These are phyloP conservation scores for Populus alba DNA, from an alignment of 345 rosid species.

Conservation along the genomic window DNA sequence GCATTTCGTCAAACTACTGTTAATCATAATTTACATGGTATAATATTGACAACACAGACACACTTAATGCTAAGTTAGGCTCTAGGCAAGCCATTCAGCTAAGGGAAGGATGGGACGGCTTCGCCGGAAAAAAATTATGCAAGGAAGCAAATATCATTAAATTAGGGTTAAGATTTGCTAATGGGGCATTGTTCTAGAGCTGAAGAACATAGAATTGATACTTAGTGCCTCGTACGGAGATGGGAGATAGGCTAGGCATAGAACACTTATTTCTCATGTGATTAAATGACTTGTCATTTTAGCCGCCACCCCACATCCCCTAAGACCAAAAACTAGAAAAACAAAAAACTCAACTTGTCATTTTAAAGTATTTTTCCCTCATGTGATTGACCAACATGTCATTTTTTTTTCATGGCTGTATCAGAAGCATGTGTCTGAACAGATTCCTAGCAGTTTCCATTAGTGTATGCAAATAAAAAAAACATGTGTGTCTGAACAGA, in stretches of 20 bases:
- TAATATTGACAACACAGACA: no score
- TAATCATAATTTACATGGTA: no score
- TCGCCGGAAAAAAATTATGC: no score
- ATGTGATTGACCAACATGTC: background rate
- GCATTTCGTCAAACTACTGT: background rate
- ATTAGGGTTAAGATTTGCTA: background rate
- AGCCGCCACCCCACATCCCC: background rate
- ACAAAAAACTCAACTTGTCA: background rate
- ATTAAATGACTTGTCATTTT: background rate
- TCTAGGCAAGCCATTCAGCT: background rate
- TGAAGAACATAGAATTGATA: background rate
- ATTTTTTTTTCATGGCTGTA: background rate
- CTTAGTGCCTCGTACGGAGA: background rate
- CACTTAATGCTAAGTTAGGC: no score
- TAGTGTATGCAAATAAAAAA: background rate
- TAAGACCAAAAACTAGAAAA: background rate
- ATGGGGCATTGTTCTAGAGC: background rate
- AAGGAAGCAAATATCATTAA: background rate
- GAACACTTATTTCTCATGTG: background rate
- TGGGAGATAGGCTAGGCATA: background rate
- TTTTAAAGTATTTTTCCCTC: background rate
- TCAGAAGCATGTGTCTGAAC: constrained; percentile 14
- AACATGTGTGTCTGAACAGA: constrained; percentile 24
- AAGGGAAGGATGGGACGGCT: no score
- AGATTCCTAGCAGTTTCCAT: constrained; percentile 20